Conservation (phyloP, 345 rosid species). For the Ricinus communis region DNA sequence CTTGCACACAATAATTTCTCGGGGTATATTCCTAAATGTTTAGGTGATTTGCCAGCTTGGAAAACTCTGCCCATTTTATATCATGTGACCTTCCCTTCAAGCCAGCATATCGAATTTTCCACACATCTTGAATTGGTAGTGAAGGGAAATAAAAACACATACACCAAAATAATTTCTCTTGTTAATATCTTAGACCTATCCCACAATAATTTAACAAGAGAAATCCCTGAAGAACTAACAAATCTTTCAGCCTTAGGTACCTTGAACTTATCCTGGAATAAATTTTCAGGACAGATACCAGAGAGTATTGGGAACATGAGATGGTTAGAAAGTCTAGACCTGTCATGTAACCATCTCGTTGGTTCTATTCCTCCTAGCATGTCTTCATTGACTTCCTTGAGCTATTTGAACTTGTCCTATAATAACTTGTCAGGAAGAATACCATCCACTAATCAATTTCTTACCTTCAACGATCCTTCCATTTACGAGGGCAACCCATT, state of each 20-base stretch:
- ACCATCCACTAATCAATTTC: conserved; percentile 21
- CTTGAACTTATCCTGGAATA: conserved; percentile 28
- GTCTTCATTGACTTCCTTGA: conserved; percentile 14
- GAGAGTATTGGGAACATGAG: conserved; percentile 5
- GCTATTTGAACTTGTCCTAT: conserved; percentile 26
- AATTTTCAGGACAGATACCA: conserved; percentile 24
- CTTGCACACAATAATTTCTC: conserved; percentile 16
- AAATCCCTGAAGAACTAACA: conserved; percentile 20
- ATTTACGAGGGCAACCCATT: conserved; percentile 23
- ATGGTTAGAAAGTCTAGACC: conserved; percentile 22
- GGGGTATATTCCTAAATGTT: conserved; percentile 12
- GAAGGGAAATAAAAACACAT: conserved; percentile 16
- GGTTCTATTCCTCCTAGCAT: conserved; percentile 25
- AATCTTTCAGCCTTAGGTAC: conserved; percentile 5
- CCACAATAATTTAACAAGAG: conserved; percentile 12
- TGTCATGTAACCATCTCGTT: conserved; percentile 23
- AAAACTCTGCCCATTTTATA: no score
- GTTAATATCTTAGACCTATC: conserved; percentile 25
- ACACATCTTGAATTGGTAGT: neutral
- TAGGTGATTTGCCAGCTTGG: conserved; percentile 9
- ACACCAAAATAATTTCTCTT: conserved; percentile 7
- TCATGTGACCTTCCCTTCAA: no score
- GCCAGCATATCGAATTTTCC: neutral
- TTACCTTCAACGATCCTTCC: conserved; percentile 21
- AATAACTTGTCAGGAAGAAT: conserved; percentile 26